These are phyloP conservation scores for Lavandula angustifolia DNA, from an alignment of 257 asterid species.

Conservation along the genomic window DNA sequence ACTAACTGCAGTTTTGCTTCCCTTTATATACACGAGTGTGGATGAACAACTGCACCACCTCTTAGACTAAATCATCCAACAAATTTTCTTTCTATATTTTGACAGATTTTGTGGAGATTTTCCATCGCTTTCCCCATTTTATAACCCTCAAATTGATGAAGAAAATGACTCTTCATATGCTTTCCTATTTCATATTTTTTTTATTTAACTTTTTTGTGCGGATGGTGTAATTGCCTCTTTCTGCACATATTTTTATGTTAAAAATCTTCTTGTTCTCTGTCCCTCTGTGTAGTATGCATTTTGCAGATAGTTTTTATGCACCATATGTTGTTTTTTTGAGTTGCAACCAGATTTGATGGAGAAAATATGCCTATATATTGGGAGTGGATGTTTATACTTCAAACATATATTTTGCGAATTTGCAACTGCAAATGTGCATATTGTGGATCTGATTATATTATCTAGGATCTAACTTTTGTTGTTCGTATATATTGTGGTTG, in stretches of 20 bases:
- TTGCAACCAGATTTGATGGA: not conserved
- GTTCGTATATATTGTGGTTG: not conserved
- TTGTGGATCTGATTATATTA: constrained; percentile 7
- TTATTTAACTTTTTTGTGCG: too few relatives aligned
- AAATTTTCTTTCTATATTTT: constrained; percentile 14
- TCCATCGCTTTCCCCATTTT: constrained; percentile 19
- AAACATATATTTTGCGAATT: not conserved
- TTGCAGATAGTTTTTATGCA: too few relatives aligned
- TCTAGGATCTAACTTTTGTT: not conserved
- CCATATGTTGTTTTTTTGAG: not conserved
- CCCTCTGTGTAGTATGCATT: not conserved
- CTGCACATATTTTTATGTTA: not conserved
- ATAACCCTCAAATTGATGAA: constrained; percentile 30
- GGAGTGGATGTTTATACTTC: not conserved
- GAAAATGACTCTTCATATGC: constrained; percentile 30
- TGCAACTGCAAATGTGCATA: not conserved
- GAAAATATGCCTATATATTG: not conserved
- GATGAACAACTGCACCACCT: not conserved
- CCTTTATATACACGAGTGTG: constrained; percentile 1
- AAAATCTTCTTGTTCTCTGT: not conserved
- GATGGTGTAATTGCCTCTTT: too few relatives aligned
- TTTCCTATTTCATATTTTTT: too few relatives aligned
- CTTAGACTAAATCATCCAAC: not conserved
- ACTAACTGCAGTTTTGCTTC: too few relatives aligned
- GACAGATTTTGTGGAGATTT: constrained; percentile 40